These are phyloP conservation scores for Isabelozyma gotoi DNA, from an alignment of 805 yeast genomes.

Conservation along the genomic window DNA sequence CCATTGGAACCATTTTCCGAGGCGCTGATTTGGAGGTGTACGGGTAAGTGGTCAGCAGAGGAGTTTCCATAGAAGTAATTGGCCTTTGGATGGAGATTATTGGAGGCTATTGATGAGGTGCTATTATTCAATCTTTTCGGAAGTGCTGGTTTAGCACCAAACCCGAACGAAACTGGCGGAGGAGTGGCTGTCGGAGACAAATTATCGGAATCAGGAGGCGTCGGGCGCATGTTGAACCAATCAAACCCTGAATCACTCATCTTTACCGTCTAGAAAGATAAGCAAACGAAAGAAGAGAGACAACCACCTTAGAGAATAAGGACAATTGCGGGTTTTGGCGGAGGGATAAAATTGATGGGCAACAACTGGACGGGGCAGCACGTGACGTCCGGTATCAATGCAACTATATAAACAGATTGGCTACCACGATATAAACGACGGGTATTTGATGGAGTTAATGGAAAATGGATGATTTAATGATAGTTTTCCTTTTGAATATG, in stretches of 20 bases:
- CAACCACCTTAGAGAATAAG: no score
- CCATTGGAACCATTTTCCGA: background rate
- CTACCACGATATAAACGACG: no score
- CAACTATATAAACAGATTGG: no score
- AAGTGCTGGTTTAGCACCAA: background rate
- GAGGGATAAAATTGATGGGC: background rate
- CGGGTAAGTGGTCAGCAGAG: slow-evolving; percentile 7
- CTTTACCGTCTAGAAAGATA: no score
- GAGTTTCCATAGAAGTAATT: slow-evolving; percentile 1
- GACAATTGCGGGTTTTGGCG: background rate
- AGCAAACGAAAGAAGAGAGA: no score
- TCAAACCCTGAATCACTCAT: slow-evolving; percentile 46
- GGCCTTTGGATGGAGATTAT: background rate
- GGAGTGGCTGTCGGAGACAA: slow-evolving; percentile 29
- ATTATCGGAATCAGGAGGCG: background rate
- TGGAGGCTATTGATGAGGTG: background rate
- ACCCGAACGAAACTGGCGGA: slow-evolving; percentile 54
- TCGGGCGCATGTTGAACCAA: slow-evolving; percentile 44
- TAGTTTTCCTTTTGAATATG: no score
- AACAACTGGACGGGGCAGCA: background rate
- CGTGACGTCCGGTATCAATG: no score
- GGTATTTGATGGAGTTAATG: no score
- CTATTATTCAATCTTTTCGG: background rate
- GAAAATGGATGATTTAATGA: no score
- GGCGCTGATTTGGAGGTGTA: background rate